Base-by-base conservation (phyloP, 192 early-diverging fungal genomes). In the Coemansia sp. region DNA sequence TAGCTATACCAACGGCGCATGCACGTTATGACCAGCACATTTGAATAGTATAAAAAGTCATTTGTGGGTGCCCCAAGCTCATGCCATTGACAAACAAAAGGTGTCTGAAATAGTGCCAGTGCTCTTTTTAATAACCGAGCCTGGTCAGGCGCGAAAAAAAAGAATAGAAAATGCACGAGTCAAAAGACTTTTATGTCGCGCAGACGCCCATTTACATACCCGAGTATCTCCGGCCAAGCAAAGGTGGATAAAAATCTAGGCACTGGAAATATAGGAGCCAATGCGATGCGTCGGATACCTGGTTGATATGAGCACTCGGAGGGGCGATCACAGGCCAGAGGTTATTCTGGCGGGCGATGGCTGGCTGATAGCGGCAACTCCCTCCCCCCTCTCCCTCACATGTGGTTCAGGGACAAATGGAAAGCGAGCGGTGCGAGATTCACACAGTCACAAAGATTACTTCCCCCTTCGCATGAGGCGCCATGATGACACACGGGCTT, bases 301-400 rank as follows among this genome's bases (percentile, higher is more conserved):
- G 52, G 52, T 14, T 13, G 52, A 53, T 53, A 53, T 53, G 52
- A 53, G 52, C 52, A 26, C 52, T 28, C 26, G 26, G 7, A n/a
- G 31, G 43, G 43, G 52, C 26, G 28, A 53, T 53, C 52, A 31
- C 52, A 33, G 52, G 26, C 52, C 48, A 26, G 52, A 16, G 41
- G 16, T 13, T 31, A 33, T 28, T 45, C 9, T 53, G 25, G 52
- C 52, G 26, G 52, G 28, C 52, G 52, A 53, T 53, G 52, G 52
- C 52, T 53, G 52, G 52, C 52, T 53, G 52, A 53, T 53, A 53
- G 52, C 52, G 26, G 48, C 48, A 50, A 26, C 48, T 13, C 21
- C 23, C 48, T 13, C 21, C 23, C 20, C 23, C 21, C 21, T 50
- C 48, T 50, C 43, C 43, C 43, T 31, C 48, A 11, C 52, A 55